These are phyloP conservation scores for Zizania latifolia DNA, from an alignment of 176 grass and related monocot genomes.

Conservation along the genomic window DNA sequence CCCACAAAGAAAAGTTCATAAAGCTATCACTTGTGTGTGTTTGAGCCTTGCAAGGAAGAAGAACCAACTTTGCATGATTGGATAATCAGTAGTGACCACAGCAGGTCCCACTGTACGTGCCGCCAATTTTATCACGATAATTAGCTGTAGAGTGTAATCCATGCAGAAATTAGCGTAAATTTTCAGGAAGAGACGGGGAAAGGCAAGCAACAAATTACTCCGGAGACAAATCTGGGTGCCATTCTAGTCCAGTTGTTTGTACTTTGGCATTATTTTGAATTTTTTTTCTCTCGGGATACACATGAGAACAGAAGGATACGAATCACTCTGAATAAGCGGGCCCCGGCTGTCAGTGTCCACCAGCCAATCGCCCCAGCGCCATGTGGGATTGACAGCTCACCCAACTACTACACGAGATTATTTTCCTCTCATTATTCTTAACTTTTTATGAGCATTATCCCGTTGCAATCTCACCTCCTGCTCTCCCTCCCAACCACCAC, in stretches of 20 bases:
- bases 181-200: constrained; percentile 5
- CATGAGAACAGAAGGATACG: not conserved
- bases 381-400: constrained; percentile 26
- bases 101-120: not conserved
- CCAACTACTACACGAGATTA: constrained; percentile 28
- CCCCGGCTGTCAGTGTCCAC: not conserved
- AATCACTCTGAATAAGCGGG: not conserved
- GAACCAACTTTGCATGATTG: constrained; percentile 20
- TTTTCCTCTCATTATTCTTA: constrained; percentile 22
- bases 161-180: not conserved
- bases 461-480: constrained; percentile 18
- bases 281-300: not conserved
- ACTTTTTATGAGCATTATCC: constrained; percentile 44
- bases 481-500: not conserved
- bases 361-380: not conserved
- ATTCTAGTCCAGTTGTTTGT: not conserved
- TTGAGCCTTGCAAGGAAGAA: constrained; percentile 35
- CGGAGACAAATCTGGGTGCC: not conserved
- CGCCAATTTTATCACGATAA: not conserved
- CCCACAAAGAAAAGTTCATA: constrained; percentile 3
- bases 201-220: not conserved
- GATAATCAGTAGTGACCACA: constrained; percentile 10
- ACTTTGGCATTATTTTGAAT: not conserved
- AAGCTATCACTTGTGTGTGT: not conserved
- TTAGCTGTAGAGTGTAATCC: not conserved